Conservation (phyloP, 306 rosid genomes). For the Dalbergia oliveri region DNA sequence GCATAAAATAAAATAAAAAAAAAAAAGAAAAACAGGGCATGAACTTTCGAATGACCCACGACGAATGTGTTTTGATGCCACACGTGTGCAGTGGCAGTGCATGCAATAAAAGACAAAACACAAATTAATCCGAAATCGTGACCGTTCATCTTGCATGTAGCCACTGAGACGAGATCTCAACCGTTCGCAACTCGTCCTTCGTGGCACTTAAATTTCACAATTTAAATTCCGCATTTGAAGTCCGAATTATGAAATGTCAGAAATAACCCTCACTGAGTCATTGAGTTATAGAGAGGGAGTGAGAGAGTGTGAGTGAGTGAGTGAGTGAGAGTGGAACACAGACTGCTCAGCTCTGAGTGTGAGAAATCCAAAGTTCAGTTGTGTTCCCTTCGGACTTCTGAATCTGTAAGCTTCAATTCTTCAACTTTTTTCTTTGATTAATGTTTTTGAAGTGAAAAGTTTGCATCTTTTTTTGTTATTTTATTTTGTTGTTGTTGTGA, state of each 20-base stretch:
- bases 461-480: neutral
- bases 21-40: neutral
- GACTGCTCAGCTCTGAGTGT: neutral
- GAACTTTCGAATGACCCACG: neutral
- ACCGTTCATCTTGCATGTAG: constrained; percentile 43
- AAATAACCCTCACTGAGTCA: constrained; percentile 22
- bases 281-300: neutral
- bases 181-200: constrained; percentile 55
- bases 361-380: constrained; percentile 38
- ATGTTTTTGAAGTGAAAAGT: neutral
- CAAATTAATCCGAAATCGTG: neutral
- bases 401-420: constrained; percentile 52
- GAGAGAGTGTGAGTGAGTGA: too few relatives aligned
- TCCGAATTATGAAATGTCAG: constrained; percentile 56
- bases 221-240: constrained; percentile 75
- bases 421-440: neutral
- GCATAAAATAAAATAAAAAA: too few relatives aligned
- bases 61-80: neutral
- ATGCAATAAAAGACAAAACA: neutral
- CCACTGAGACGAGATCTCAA: constrained; percentile 18
- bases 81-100: neutral
- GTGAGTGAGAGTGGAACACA: neutral
- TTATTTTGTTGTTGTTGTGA: neutral
- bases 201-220: constrained; percentile 61
- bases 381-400: constrained; percentile 36